Percentiles rank a stretch among this genome's conserved stretches.
These are phyloP conservation scores for Leccinum olivaceopallidum DNA, from an alignment of 768 basidiomycete species.

Conservation along the genomic window DNA sequence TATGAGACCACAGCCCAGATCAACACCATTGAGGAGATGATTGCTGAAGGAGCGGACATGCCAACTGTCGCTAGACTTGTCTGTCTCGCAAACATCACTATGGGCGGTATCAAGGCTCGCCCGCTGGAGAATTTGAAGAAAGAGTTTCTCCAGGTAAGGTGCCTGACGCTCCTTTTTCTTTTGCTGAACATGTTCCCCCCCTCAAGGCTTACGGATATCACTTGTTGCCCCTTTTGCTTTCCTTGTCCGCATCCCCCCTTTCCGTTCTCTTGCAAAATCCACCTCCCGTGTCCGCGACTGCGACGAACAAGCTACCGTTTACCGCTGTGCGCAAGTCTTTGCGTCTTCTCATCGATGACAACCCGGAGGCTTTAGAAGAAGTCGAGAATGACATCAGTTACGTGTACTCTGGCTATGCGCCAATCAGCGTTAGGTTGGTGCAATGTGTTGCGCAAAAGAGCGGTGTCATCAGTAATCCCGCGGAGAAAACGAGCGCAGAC, in stretches of 20 bases:
- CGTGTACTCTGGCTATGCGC: slow-evolving; percentile 96
- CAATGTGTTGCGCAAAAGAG: slow-evolving; percentile 94
- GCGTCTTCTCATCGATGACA: slow-evolving; percentile 90
- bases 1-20: slow-evolving; percentile 83
- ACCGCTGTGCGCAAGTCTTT: slow-evolving; percentile 74
- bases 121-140: slow-evolving; percentile 84
- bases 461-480: slow-evolving; percentile 81
- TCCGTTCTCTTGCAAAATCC: slow-evolving; percentile 67
- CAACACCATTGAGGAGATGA: slow-evolving; percentile 85
- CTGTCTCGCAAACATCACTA: slow-evolving; percentile 82
- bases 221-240: slow-evolving; percentile 65
- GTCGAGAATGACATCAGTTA: slow-evolving; percentile 94
- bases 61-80: slow-evolving; percentile 75
- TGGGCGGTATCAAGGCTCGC: slow-evolving; percentile 87
- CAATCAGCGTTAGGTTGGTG: slow-evolving; percentile 86
- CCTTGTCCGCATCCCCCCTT: slow-evolving; percentile 66
- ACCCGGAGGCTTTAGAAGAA: slow-evolving; percentile 70
- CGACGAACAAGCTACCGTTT: slow-evolving; percentile 69
- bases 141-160: slow-evolving; percentile 78
- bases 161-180: background rate
- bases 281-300: slow-evolving; percentile 51
- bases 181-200: slow-evolving; percentile 22
- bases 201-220: slow-evolving; percentile 74
- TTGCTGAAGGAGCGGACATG: slow-evolving; percentile 85
- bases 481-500: slow-evolving; percentile 47